phyloP scores from a whole-genome alignment of 2,329 filamentous ascomycete genomes.

The Microdochium bolleyi region DNA sequence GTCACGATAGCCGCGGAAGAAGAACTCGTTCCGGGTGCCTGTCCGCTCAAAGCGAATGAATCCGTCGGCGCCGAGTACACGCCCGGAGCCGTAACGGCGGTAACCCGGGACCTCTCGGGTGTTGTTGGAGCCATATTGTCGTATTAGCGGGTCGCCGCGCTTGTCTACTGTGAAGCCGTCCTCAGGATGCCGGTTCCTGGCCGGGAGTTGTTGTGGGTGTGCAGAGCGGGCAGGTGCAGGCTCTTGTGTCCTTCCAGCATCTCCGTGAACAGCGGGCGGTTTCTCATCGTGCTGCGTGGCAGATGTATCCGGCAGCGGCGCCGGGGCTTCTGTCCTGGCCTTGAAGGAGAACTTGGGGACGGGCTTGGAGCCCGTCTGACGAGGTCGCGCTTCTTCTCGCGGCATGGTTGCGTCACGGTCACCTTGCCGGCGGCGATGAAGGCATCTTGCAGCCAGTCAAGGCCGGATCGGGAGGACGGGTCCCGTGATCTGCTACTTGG shows the following conservation, averaged over 20 bases:
- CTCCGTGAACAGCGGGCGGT: not conserved
- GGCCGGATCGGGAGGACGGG: too few species aligned
- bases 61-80: conserved; percentile 57
- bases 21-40: conserved; percentile 48
- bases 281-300: not conserved
- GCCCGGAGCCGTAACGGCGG: conserved; percentile 58
- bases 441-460: too few species aligned
- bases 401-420: not conserved
- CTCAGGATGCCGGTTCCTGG: conserved; percentile 5
- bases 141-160: conserved; percentile 68
- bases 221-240: conserved; percentile 1
- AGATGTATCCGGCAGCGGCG: not conserved
- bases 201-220: conserved; percentile 5
- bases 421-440: not conserved
- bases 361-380: not conserved
- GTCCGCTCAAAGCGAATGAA: conserved; percentile 60
- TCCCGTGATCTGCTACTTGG: too few species aligned
- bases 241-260: not conserved
- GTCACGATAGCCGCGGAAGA: conserved; percentile 35
- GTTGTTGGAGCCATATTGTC: conserved; percentile 67
- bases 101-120: conserved; percentile 66
- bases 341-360: not conserved
- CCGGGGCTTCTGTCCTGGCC: not conserved
- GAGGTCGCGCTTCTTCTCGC: not conserved
- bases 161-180: conserved; percentile 57